Evolutionary conservation across 306 rosid genomes (phyloP).

Genomic region (Cucurbita argyrosperma): DNA sequence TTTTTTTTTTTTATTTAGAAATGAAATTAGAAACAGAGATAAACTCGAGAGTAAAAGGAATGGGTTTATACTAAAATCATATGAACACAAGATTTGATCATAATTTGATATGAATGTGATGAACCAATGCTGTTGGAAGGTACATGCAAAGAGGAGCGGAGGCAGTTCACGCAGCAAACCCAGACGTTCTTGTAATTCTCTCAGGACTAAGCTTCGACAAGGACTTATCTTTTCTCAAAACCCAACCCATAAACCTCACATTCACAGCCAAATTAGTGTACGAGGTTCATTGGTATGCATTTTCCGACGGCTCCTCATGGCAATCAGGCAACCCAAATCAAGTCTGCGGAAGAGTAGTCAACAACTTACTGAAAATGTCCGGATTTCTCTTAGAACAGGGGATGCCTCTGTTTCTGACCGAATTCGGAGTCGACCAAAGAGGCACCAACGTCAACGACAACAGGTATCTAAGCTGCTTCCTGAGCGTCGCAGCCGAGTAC

Average conservation of each 20-base stretch:
- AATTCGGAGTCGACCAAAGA: constrained; percentile 64
- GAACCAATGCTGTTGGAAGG: constrained; percentile 15
- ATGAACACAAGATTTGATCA: neutral
- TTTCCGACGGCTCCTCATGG: constrained; percentile 67
- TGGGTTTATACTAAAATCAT: neutral
- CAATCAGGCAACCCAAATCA: constrained; percentile 52
- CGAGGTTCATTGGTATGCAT: constrained; percentile 70
- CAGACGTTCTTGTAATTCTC: constrained; percentile 57
- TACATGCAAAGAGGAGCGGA: constrained; percentile 88
- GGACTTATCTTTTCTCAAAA: constrained; percentile 48
- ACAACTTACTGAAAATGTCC: constrained; percentile 32
- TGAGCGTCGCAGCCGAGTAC: constrained; percentile 48
- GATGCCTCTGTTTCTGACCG: constrained; percentile 70
- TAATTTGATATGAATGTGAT: neutral
- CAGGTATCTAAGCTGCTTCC: constrained; percentile 56
- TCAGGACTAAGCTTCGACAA: constrained; percentile 61
- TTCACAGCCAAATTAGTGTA: constrained; percentile 48
- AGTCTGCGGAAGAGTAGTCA: constrained; percentile 54
- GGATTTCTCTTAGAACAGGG: constrained; percentile 52
- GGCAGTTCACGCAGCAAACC: constrained; percentile 70
- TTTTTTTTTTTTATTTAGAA: too few relatives aligned
- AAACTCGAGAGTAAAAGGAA: too few relatives aligned
- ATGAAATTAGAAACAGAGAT: too few relatives aligned
- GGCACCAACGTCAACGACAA: constrained; percentile 74
- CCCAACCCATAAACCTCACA: constrained; percentile 28